These are phyloP conservation scores for Fusarium kyushuense DNA, from an alignment of 2,329 filamentous ascomycete genomes.

Conservation along the genomic window DNA sequence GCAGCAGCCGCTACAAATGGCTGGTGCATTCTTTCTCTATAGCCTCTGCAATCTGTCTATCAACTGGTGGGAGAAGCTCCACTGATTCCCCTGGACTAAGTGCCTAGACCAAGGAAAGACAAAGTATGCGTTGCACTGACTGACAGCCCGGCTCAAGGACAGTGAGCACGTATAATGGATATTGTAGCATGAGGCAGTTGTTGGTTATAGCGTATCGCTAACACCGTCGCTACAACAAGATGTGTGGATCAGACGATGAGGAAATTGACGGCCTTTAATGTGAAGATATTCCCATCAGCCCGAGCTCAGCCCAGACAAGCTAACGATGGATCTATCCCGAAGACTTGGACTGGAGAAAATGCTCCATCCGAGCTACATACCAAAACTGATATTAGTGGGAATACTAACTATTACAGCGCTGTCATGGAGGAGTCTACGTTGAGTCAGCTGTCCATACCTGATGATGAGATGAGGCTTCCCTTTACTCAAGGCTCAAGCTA, in stretches of 20 bases:
- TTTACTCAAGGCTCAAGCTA: background rate
- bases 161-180: background rate
- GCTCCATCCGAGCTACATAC: background rate
- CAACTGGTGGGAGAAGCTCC: constrained; percentile 10
- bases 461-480: background rate
- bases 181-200: background rate
- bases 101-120: constrained; percentile 4
- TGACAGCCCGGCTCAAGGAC: background rate
- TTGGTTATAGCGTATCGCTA: constrained; percentile 4
- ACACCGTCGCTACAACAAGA: constrained; percentile 18
- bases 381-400: background rate
- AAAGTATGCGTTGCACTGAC: background rate
- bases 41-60: constrained; percentile 25
- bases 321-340: background rate
- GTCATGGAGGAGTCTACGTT: background rate
- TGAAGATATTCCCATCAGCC: constrained; percentile 7
- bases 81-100: constrained; percentile 22
- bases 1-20: constrained; percentile 38
- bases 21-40: constrained; percentile 13
- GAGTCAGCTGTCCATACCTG: background rate
- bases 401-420: background rate
- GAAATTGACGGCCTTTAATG: constrained; percentile 15
- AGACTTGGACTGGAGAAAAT: constrained; percentile 7
- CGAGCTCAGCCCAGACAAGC: background rate
- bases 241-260: constrained; percentile 12